phyloP scores from a whole-genome alignment of 495 filamentous ascomycete species.

The Podospora comata region DNA sequence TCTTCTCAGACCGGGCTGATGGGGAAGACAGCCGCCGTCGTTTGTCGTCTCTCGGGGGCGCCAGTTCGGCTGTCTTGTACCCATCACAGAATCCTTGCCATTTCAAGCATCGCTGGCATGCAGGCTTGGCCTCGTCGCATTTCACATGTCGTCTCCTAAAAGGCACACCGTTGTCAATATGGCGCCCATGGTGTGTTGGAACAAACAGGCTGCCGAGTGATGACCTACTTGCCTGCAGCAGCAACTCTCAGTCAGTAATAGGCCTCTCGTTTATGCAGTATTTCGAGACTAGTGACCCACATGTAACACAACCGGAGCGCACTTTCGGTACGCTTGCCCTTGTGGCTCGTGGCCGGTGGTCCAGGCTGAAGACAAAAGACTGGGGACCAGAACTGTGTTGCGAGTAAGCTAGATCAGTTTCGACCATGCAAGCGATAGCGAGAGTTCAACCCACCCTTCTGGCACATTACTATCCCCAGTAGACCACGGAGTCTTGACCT shows the following conservation, averaged over 20 bases:
- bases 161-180: not conserved
- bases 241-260: not conserved
- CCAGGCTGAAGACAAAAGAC: constrained; percentile 26
- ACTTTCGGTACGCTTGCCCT: constrained; percentile 37
- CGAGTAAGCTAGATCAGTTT: not conserved
- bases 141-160: constrained; percentile 50
- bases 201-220: not conserved
- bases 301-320: constrained; percentile 47
- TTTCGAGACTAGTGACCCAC: constrained; percentile 35
- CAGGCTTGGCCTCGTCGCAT: constrained; percentile 55
- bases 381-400: not conserved
- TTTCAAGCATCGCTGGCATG: constrained; percentile 32
- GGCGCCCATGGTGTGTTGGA: not conserved
- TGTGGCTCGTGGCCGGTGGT: constrained; percentile 27
- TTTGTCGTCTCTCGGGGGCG: not conserved
- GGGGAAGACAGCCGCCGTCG: constrained; percentile 3
- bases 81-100: constrained; percentile 31
- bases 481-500: not conserved
- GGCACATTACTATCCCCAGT: not conserved
- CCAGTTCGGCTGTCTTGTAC: constrained; percentile 15
- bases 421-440: not conserved
- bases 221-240: constrained; percentile 29
- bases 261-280: not conserved
- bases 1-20: constrained; percentile 7
- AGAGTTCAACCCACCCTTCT: not conserved